A percentile compares a stretch with the other conserved stretches of the same genome.
Evolutionary conservation across 768 basidiomycete genomes (phyloP).

Genomic region (Tricholoma sp.): DNA sequence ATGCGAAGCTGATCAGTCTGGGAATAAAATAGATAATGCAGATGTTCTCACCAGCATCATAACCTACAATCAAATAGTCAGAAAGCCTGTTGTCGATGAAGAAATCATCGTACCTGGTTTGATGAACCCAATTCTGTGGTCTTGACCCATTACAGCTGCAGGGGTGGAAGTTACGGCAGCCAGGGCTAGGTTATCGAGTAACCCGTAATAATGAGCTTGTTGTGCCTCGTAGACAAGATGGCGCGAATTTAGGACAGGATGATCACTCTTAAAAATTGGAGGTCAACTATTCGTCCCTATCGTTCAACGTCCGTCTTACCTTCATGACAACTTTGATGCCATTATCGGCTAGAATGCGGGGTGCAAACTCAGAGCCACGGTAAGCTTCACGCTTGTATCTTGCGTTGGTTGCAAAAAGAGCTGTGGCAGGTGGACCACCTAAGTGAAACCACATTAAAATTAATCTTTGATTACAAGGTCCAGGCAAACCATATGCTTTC

Average conservation of each 20-base stretch:
- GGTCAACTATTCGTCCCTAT: not conserved
- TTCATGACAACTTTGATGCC: slow-evolving; percentile 74
- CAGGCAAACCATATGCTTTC: slow-evolving; percentile 51
- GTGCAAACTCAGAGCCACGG: slow-evolving; percentile 73
- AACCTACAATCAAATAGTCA: slow-evolving; percentile 36
- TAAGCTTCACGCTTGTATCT: slow-evolving; percentile 82
- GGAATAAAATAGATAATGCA: not conserved
- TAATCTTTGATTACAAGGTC: not conserved
- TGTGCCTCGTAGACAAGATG: slow-evolving; percentile 81
- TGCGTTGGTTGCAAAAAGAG: slow-evolving; percentile 57
- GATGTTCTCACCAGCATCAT: slow-evolving; percentile 58
- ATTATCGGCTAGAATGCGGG: slow-evolving; percentile 63
- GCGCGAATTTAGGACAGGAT: slow-evolving; percentile 62
- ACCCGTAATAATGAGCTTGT: slow-evolving; percentile 76
- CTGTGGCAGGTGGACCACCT: slow-evolving; percentile 70
- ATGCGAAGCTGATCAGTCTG: not conserved
- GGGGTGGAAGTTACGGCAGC: slow-evolving; percentile 70
- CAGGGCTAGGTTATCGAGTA: slow-evolving; percentile 63
- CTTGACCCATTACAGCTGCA: slow-evolving; percentile 69
- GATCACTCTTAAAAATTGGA: slow-evolving; percentile 49
- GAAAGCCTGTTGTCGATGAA: not conserved
- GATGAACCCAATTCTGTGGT: slow-evolving; percentile 76
- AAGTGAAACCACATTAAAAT: not conserved
- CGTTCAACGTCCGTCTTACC: slow-evolving; percentile 27
- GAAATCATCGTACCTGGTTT: slow-evolving; percentile 42